Evolutionary conservation across 257 asterid genomes (phyloP).

Genomic region (Gentiana dahurica): DNA sequence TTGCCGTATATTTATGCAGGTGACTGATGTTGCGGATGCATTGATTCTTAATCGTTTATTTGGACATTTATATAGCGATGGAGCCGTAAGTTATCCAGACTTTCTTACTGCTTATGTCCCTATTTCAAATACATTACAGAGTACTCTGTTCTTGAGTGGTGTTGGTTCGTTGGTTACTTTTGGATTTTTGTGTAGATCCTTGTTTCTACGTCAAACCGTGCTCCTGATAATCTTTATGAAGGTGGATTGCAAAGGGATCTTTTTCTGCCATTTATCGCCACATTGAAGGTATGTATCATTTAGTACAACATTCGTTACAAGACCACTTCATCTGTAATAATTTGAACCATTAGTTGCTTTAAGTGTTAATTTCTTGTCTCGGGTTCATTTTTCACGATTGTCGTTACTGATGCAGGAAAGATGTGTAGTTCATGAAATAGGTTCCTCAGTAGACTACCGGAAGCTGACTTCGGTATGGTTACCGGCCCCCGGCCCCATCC

Average conservation of each 20-base stretch:
- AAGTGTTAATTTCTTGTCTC: no score
- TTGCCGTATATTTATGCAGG: conserved; percentile 27
- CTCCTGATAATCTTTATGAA: conserved; percentile 88
- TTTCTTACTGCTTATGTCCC: neutral
- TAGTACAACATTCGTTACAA: neutral
- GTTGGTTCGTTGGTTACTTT: conserved; percentile 1
- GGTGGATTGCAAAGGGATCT: conserved; percentile 91
- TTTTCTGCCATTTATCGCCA: conserved; percentile 78
- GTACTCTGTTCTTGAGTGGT: conserved; percentile 5
- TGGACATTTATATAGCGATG: conserved; percentile 59
- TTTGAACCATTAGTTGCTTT: no score
- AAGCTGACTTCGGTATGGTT: conserved; percentile 66
- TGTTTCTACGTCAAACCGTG: conserved; percentile 88
- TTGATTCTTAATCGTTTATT: conserved; percentile 76
- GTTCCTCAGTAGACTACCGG: conserved; percentile 82
- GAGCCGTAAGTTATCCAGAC: conserved; percentile 49
- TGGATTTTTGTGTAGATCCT: conserved; percentile 44
- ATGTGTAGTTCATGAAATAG: conserved; percentile 74
- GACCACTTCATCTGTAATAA: no score
- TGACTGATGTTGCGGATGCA: conserved; percentile 90
- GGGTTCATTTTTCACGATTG: no score
- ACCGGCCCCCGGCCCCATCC: conserved; percentile 2
- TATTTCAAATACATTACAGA: neutral
- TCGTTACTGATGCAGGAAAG: conserved; percentile 49
- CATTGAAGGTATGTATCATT: conserved; percentile 49